These are phyloP conservation scores for Cercospora brassicicola DNA, from an alignment of 2,329 filamentous ascomycete genomes.

Conservation along the genomic window DNA sequence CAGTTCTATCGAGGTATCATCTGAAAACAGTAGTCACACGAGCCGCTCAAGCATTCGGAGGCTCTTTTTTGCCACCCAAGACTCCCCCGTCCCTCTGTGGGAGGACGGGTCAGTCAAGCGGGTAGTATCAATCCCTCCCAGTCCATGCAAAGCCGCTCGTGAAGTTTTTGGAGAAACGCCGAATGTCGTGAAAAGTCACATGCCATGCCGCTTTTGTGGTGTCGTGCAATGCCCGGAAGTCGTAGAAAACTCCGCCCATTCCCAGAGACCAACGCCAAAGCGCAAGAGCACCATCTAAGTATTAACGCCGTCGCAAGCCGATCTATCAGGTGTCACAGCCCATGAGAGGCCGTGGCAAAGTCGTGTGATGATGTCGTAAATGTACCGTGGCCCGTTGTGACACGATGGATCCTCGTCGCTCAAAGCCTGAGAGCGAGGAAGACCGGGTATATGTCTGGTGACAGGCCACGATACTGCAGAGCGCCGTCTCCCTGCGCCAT, in stretches of 20 bases:
- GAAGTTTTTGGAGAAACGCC: conserved; percentile 16
- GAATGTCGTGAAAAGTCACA: conserved; percentile 18
- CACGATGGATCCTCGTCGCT: conserved; percentile 25
- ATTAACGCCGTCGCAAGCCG: conserved; percentile 28
- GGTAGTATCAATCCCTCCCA: conserved; percentile 14
- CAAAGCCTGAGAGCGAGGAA: conserved; percentile 28
- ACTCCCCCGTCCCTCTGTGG: conserved; percentile 15
- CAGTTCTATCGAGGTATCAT: conserved; percentile 20
- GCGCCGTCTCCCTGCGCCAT: conserved; percentile 29
- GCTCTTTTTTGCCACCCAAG: conserved; percentile 7
- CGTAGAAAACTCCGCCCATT: conserved; percentile 14
- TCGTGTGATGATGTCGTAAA: conserved; percentile 28
- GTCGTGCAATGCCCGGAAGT: conserved; percentile 16
- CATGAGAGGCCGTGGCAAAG: conserved; percentile 16
- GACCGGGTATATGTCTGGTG: conserved; percentile 13
- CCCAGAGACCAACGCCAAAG: conserved; percentile 13
- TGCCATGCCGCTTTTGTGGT: conserved; percentile 23
- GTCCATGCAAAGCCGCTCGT: conserved; percentile 22
- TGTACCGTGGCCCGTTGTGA: conserved; percentile 27
- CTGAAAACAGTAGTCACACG: conserved; percentile 21
- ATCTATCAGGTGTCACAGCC: conserved; percentile 28
- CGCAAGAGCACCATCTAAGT: conserved; percentile 18
- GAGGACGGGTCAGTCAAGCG: conserved; percentile 12
- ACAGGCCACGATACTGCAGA: conserved; percentile 28
- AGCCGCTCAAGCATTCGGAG: conserved; percentile 11